Evolutionary conservation across 2,329 filamentous ascomycete genomes (phyloP).

Genomic region (Zymoseptoria crescenta): DNA sequence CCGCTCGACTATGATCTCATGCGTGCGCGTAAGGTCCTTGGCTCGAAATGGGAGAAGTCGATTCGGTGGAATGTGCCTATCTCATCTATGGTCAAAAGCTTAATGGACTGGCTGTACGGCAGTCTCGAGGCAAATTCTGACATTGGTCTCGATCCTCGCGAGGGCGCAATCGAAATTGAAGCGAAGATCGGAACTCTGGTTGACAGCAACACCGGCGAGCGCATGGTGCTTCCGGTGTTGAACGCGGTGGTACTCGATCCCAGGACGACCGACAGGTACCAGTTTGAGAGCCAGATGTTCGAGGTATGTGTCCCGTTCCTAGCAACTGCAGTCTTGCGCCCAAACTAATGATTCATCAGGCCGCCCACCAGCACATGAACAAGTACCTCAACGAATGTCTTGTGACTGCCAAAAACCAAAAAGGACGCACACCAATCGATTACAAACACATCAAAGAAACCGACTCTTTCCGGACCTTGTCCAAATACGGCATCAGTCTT

Average conservation of each 20-base stretch:
- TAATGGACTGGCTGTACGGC: conserved; percentile 24
- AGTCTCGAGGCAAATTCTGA: conserved; percentile 37
- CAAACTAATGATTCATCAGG: conserved; percentile 38
- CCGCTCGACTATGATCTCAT: conserved; percentile 22
- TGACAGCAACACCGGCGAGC: conserved; percentile 60
- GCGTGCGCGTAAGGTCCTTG: conserved; percentile 17
- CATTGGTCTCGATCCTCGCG: conserved; percentile 49
- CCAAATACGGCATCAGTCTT: conserved; percentile 48
- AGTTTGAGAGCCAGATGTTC: conserved; percentile 85
- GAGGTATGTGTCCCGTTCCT: conserved; percentile 51
- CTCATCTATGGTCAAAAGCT: conserved; percentile 17
- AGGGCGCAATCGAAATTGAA: conserved; percentile 82
- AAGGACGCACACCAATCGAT: conserved; percentile 54
- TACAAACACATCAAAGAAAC: conserved; percentile 78
- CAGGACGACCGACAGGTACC: conserved; percentile 44
- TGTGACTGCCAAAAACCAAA: neutral
- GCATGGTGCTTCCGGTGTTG: conserved; percentile 58
- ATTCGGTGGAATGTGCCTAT: conserved; percentile 21
- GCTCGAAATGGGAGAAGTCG: conserved; percentile 26
- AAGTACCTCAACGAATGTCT: conserved; percentile 64
- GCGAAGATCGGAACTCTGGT: conserved; percentile 83
- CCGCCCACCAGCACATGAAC: conserved; percentile 77
- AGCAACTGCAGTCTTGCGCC: conserved; percentile 3
- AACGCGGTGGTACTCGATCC: conserved; percentile 64
- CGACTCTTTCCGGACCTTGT: conserved; percentile 76